Percentiles rank a stretch among this genome's conserved stretches.
phyloP scores from a whole-genome alignment of 1,139 yeast species.

The Sugiyamaella pinicola region DNA sequence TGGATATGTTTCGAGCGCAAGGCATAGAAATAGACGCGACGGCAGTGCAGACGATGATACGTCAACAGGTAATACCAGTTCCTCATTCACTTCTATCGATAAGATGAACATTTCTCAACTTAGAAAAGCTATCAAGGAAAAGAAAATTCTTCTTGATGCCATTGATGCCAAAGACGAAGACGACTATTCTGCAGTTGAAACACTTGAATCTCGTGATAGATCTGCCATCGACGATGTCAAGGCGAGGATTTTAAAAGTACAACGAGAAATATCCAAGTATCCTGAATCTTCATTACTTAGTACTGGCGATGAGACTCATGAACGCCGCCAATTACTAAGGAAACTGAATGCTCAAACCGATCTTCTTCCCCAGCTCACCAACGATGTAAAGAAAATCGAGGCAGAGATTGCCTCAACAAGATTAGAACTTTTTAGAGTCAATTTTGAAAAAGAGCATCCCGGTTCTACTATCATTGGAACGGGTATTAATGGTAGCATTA shows the following conservation, averaged over 20 bases:
- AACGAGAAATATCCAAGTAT: slow-evolving; percentile 48
- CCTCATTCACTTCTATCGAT: slow-evolving; percentile 11
- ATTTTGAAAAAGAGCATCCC: slow-evolving; percentile 65
- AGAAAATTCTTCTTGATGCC: slow-evolving; percentile 69
- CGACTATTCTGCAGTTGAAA: slow-evolving; percentile 49
- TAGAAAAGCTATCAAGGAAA: slow-evolving; percentile 66
- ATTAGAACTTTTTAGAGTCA: slow-evolving; percentile 59
- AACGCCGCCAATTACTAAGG: slow-evolving; percentile 51
- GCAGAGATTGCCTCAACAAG: slow-evolving; percentile 68
- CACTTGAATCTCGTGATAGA: slow-evolving; percentile 48
- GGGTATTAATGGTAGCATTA: slow-evolving; percentile 81
- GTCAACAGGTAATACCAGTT: neutral
- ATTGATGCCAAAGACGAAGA: slow-evolving; percentile 71
- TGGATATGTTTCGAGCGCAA: slow-evolving; percentile 65
- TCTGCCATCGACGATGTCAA: slow-evolving; percentile 66
- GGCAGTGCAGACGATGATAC: slow-evolving; percentile 16
- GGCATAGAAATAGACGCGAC: slow-evolving; percentile 49
- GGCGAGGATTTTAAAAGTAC: slow-evolving; percentile 58
- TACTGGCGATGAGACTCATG: slow-evolving; percentile 37
- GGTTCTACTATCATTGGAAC: slow-evolving; percentile 70
- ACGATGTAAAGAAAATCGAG: slow-evolving; percentile 63
- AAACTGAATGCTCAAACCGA: slow-evolving; percentile 62
- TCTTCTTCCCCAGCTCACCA: slow-evolving; percentile 67
- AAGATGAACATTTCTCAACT: slow-evolving; percentile 50
- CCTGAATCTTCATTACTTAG: slow-evolving; percentile 39